phyloP scores from a whole-genome alignment of 192 early-diverging fungal genomes.

The Dimargaris verticillata region DNA sequence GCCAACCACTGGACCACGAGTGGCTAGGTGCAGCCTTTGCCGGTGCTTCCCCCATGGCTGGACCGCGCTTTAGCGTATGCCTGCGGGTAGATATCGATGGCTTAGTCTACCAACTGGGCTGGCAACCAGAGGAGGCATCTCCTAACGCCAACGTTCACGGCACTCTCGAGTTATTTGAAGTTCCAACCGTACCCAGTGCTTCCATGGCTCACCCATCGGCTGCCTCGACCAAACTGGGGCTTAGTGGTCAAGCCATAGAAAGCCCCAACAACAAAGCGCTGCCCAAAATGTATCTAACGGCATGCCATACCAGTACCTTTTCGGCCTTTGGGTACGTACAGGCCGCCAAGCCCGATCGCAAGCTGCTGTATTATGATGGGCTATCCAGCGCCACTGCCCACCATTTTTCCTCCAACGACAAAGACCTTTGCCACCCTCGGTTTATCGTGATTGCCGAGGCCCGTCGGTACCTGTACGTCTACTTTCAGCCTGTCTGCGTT shows the following conservation, averaged over 20 bases:
- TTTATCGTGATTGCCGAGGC: conserved; percentile 2
- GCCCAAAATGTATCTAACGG: no score
- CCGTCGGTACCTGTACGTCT: conserved; percentile 2
- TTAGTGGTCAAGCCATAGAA: no score
- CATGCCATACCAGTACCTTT: conserved; percentile 46
- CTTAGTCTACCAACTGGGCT: conserved; percentile 34
- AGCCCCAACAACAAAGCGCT: no score
- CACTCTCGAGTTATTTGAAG: not conserved
- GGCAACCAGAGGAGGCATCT: not conserved
- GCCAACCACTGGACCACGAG: not conserved
- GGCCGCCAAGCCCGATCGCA: conserved; percentile 54
- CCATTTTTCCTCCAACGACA: not conserved
- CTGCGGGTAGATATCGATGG: conserved; percentile 55
- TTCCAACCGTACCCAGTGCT: not conserved
- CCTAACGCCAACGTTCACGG: not conserved
- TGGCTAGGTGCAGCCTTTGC: not conserved
- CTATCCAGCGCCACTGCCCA: not conserved
- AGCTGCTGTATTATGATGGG: conserved; percentile 39
- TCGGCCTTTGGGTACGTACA: conserved; percentile 56
- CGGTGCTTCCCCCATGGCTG: not conserved
- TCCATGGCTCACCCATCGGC: not conserved
- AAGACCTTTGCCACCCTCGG: not conserved
- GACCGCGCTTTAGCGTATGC: conserved; percentile 30
- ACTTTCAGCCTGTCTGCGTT: not conserved
- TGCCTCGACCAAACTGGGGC: not conserved